Evolutionary conservation across 2,329 filamentous ascomycete genomes (phyloP).

Genomic region (Rasamsonia emersonii): DNA sequence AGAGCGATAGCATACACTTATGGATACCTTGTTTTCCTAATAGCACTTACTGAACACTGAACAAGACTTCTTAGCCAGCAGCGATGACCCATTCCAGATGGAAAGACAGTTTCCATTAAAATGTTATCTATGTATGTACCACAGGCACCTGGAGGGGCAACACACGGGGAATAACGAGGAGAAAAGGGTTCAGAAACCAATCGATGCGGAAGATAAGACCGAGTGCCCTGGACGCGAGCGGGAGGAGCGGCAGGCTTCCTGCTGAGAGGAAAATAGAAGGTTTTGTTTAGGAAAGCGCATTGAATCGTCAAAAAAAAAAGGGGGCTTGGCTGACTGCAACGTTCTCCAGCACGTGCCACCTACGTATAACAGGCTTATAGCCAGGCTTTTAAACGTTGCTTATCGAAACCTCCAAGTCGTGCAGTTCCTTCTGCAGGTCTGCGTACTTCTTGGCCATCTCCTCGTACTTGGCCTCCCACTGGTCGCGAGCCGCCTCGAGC

Average conservation of each 20-base stretch:
- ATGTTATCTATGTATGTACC: slow-evolving; percentile 3
- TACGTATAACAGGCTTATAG: slow-evolving; percentile 7
- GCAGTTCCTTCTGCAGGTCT: slow-evolving; percentile 76
- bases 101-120: slow-evolving; percentile 1
- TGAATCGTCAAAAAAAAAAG: slow-evolving; percentile 20
- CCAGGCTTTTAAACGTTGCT: slow-evolving; percentile 67
- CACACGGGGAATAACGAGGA: slow-evolving; percentile 12
- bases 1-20: slow-evolving; percentile 21
- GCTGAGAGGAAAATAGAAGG: too few relatives aligned
- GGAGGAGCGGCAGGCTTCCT: too few relatives aligned
- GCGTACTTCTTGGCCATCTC: slow-evolving; percentile 90
- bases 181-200: background rate
- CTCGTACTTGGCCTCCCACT: slow-evolving; percentile 97
- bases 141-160: slow-evolving; percentile 11
- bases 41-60: too few relatives aligned
- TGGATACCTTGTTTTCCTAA: background rate
- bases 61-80: too few relatives aligned
- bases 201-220: background rate
- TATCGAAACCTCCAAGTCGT: slow-evolving; percentile 85
- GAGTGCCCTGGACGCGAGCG: too few relatives aligned
- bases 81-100: background rate
- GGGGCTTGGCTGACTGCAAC: slow-evolving; percentile 20
- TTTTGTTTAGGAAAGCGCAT: too few relatives aligned
- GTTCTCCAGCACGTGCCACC: slow-evolving; percentile 15
- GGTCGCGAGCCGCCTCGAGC: slow-evolving; percentile 80